A percentile compares a stretch with the other conserved stretches of the same genome.
Conservation (phyloP, 176 grass and related monocot species). For the Ananas comosus region DNA sequence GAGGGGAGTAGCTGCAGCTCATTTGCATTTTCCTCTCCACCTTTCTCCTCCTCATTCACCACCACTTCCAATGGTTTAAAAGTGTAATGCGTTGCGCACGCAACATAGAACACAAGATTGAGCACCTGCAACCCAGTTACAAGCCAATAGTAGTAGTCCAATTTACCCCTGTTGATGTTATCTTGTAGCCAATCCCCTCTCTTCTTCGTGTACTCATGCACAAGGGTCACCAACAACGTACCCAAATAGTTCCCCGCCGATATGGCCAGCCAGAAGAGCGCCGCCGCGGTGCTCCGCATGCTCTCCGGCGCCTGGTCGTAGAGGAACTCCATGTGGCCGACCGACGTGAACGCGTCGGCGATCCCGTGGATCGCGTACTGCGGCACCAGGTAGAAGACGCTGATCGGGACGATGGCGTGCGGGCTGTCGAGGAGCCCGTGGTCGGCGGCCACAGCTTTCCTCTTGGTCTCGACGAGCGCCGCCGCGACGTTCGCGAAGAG, state of each 20-base stretch:
- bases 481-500: constrained; percentile 46
- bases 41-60: constrained; percentile 1
- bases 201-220: constrained; percentile 42
- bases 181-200: constrained; percentile 82
- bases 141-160: constrained; percentile 79
- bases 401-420: constrained; percentile 36
- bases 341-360: constrained; percentile 69
- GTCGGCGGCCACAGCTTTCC: constrained; percentile 34
- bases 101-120: constrained; percentile 55
- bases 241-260: constrained; percentile 69
- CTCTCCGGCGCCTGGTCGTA: constrained; percentile 89
- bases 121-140: constrained; percentile 54
- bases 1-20: constrained; percentile 24
- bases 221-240: constrained; percentile 54
- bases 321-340: constrained; percentile 79
- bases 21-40: background rate
- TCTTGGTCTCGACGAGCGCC: constrained; percentile 43
- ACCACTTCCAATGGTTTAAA: constrained; percentile 58
- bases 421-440: constrained; percentile 40
- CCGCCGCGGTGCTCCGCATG: constrained; percentile 70
- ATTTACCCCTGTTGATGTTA: constrained; percentile 78
- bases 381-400: constrained; percentile 77
- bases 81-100: constrained; percentile 58
- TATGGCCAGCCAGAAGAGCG: constrained; percentile 67
- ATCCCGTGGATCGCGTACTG: constrained; percentile 75